These are phyloP conservation scores for Rutstroemia sp. DNA, from an alignment of 2,329 filamentous ascomycete genomes.

Conservation along the genomic window DNA sequence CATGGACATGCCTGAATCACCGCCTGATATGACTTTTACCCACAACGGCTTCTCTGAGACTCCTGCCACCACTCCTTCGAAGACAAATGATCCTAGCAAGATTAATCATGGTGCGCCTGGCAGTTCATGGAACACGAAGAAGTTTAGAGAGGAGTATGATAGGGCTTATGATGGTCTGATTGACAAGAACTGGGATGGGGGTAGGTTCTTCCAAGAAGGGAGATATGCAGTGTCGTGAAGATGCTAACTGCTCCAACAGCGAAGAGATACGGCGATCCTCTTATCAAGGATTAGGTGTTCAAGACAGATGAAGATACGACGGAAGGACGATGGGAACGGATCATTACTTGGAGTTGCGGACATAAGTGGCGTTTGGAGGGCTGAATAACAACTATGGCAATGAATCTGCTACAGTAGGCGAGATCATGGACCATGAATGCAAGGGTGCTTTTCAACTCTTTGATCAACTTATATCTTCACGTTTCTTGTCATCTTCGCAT, in stretches of 20 bases:
- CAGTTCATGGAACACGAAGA: constrained; percentile 47
- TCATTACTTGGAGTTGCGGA: too few species aligned
- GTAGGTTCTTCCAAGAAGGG: constrained; percentile 28
- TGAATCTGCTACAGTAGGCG: too few species aligned
- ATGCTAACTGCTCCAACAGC: constrained; percentile 1
- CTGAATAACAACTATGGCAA: too few species aligned
- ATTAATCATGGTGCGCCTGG: constrained; percentile 35
- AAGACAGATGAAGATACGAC: too few species aligned
- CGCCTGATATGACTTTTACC: constrained; percentile 12
- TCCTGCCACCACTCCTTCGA: constrained; percentile 3
- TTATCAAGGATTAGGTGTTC: background rate
- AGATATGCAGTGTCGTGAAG: background rate
- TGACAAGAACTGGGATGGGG: constrained; percentile 43
- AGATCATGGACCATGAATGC: too few species aligned
- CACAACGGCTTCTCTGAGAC: background rate
- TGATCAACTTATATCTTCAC: too few species aligned
- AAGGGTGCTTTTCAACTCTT: too few species aligned
- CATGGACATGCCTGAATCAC: constrained; percentile 26
- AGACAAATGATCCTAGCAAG: constrained; percentile 11
- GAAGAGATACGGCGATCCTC: constrained; percentile 5
- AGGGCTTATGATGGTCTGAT: constrained; percentile 41
- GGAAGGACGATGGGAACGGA: too few species aligned
- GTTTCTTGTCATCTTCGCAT: too few species aligned
- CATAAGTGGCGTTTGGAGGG: too few species aligned
- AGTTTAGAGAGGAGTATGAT: constrained; percentile 47